Conservation (phyloP, 2,329 filamentous ascomycete species). For the Paecilomyces dactylethromorphus region DNA sequence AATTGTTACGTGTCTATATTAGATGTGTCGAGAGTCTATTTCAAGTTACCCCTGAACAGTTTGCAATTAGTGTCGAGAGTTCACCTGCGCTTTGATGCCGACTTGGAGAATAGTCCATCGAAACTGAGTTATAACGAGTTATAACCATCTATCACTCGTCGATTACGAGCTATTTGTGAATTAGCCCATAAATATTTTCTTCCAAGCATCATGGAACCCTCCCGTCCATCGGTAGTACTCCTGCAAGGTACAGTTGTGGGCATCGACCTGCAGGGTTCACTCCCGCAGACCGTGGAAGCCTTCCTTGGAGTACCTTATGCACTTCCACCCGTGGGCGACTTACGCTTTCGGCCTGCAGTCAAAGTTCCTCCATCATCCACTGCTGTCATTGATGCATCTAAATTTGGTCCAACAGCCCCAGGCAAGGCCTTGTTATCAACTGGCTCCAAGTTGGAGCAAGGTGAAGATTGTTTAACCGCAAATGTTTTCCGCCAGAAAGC, state of each 20-base stretch:
- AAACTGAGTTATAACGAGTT: too few species aligned
- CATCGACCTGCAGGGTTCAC: slow-evolving; percentile 13
- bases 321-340: slow-evolving; percentile 40
- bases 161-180: too few species aligned
- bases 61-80: too few species aligned
- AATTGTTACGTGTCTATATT: too few species aligned
- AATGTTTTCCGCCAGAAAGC: slow-evolving; percentile 34
- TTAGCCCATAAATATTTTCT: too few species aligned
- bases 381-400: slow-evolving; percentile 28
- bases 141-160: too few species aligned
- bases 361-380: slow-evolving; percentile 12
- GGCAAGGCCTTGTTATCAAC: slow-evolving; percentile 43
- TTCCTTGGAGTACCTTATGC: slow-evolving; percentile 48
- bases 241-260: slow-evolving; percentile 25
- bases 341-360: slow-evolving; percentile 38
- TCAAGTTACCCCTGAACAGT: too few species aligned
- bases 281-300: slow-evolving; percentile 22
- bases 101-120: too few species aligned
- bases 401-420: slow-evolving; percentile 25
- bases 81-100: too few species aligned
- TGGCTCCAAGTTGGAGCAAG: slow-evolving; percentile 45
- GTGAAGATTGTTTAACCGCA: slow-evolving; percentile 36
- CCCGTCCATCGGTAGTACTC: slow-evolving; percentile 4
- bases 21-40: too few species aligned
- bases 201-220: background rate